phyloP scores from a whole-genome alignment of 1,284 basidiomycete species.

The Coniferiporia weirii region DNA sequence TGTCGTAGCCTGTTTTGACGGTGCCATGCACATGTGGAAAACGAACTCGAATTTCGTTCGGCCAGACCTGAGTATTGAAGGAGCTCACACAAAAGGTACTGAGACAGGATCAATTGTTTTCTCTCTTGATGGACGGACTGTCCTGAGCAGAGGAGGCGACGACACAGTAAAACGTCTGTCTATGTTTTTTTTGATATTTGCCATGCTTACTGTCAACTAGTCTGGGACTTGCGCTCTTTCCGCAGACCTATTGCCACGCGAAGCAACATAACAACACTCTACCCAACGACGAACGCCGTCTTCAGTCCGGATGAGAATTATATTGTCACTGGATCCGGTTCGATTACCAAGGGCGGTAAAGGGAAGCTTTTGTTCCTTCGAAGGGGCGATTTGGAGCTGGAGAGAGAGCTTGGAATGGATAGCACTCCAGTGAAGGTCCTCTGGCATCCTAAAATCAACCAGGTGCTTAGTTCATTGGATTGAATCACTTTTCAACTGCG shows the following conservation, averaged over 20 bases:
- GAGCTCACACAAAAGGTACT: conserved; percentile 77
- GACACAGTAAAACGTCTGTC: conserved; percentile 88
- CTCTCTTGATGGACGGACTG: conserved; percentile 74
- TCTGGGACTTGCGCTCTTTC: conserved; percentile 91
- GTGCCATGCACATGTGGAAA: conserved; percentile 90
- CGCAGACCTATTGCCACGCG: conserved; percentile 78
- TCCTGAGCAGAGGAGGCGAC: conserved; percentile 88
- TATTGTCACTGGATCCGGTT: conserved; percentile 77
- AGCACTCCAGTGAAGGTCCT: conserved; percentile 81
- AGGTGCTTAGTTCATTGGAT: conserved; percentile 45
- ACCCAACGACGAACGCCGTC: conserved; percentile 86
- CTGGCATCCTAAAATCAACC: conserved; percentile 98
- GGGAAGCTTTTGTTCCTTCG: conserved; percentile 74
- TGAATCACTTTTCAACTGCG: neutral
- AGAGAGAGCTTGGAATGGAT: conserved; percentile 58
- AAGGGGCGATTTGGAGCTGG: conserved; percentile 63
- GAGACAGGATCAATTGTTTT: conserved; percentile 85
- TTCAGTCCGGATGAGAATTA: conserved; percentile 91
- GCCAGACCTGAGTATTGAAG: conserved; percentile 80
- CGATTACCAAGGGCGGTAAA: conserved; percentile 55
- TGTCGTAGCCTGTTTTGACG: conserved; percentile 76
- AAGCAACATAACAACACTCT: conserved; percentile 66
- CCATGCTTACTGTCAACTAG: conserved; percentile 37
- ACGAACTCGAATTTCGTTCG: conserved; percentile 88
- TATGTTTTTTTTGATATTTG: conserved; percentile 14